Evolutionary conservation across 768 basidiomycete species (phyloP).

Genomic region (Amanita polypyramis): DNA sequence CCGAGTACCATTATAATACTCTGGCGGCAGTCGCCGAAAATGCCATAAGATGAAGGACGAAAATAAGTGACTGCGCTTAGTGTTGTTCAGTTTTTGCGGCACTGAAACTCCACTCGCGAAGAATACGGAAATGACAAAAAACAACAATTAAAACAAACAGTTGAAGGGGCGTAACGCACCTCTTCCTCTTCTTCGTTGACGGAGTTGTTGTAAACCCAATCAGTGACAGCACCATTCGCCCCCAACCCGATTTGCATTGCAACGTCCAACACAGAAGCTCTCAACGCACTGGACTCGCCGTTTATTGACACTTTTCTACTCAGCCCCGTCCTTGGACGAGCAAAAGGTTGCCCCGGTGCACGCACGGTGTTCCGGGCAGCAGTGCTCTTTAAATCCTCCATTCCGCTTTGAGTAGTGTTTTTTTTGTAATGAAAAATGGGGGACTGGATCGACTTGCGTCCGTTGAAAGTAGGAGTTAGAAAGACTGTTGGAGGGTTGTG

Average conservation of each 20-base stretch:
- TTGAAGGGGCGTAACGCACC: conserved; percentile 12
- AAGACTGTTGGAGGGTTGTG: not conserved
- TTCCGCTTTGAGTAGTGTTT: not conserved
- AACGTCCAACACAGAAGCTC: conserved; percentile 67
- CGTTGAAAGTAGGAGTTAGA: not conserved
- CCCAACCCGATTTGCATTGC: conserved; percentile 61
- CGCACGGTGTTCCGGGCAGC: conserved; percentile 1
- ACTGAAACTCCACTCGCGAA: not conserved
- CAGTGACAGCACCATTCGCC: conserved; percentile 45
- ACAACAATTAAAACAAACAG: not conserved
- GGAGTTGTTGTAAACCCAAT: conserved; percentile 65
- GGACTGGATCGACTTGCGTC: conserved; percentile 3
- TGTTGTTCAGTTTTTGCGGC: not conserved
- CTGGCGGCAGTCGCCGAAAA: not conserved
- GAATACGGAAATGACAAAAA: not conserved
- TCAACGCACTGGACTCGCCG: conserved; percentile 48
- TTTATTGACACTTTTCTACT: conserved; percentile 5
- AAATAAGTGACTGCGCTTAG: not conserved
- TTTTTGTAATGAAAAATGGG: not conserved
- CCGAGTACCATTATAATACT: not conserved
- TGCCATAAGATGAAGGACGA: not conserved
- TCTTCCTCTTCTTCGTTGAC: conserved; percentile 44
- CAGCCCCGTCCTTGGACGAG: not conserved
- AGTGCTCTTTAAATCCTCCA: not conserved
- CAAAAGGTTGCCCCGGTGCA: conserved; percentile 3